Conservation (phyloP, 306 rosid genomes). For the Lablab purpureus region DNA sequence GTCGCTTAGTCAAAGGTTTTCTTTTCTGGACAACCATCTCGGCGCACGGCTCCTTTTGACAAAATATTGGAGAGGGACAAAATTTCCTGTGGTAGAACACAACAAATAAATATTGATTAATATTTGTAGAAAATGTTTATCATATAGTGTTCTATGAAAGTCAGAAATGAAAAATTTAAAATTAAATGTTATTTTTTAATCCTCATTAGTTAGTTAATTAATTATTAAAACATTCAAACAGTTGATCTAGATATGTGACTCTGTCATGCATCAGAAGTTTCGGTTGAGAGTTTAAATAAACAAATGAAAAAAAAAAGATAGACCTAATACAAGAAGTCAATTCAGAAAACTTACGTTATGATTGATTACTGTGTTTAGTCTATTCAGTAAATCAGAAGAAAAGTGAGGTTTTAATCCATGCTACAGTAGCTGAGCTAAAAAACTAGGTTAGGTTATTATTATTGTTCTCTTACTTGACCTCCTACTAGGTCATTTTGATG, state of each 20-base stretch:
- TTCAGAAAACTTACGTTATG: background rate
- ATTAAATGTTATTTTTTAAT: too few relatives aligned
- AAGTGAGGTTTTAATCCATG: background rate
- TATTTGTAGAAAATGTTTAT: background rate
- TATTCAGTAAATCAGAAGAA: background rate
- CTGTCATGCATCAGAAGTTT: too few relatives aligned
- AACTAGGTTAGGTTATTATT: background rate
- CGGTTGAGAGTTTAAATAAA: too few relatives aligned
- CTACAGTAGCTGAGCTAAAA: background rate
- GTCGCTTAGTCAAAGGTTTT: background rate
- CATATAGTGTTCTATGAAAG: too few relatives aligned
- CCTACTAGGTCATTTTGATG: background rate
- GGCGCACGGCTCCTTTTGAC: constrained; percentile 3
- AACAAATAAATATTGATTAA: background rate
- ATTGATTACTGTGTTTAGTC: constrained; percentile 15
- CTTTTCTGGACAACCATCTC: background rate
- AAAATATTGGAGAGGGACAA: background rate
- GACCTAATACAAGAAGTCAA: background rate
- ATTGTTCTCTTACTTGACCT: background rate
- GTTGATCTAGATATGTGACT: too few relatives aligned
- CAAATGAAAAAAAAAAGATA: too few relatives aligned
- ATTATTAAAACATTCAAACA: too few relatives aligned
- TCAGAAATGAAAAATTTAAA: too few relatives aligned
- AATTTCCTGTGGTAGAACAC: too few relatives aligned
- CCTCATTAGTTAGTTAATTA: too few relatives aligned